These are phyloP conservation scores for Hemisphaericaspora xylanilytica DNA, from an alignment of 1,139 yeast genomes.

Conservation along the genomic window DNA sequence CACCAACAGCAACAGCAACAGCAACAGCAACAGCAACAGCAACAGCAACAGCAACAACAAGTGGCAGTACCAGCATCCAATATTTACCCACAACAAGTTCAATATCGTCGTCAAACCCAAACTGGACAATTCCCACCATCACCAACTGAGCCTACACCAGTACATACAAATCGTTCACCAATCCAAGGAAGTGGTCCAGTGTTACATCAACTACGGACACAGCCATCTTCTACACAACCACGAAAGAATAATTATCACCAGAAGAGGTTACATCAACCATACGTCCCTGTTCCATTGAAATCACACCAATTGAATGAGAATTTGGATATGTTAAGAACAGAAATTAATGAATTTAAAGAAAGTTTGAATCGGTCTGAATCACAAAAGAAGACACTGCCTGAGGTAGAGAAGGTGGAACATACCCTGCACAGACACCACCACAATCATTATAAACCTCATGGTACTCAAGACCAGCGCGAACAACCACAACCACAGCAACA, in stretches of 20 bases:
- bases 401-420: conserved; percentile 2
- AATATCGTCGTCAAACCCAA: conserved; percentile 7
- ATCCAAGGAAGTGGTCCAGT: background rate
- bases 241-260: conserved; percentile 2
- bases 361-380: conserved; percentile 33
- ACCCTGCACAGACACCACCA: conserved; percentile 5
- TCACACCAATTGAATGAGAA: conserved; percentile 42
- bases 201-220: background rate
- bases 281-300: conserved; percentile 17
- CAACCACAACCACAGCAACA: conserved; percentile 2
- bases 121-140: conserved; percentile 1
- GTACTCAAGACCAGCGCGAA: conserved; percentile 1
- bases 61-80: no score
- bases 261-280: conserved; percentile 15
- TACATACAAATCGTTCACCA: background rate
- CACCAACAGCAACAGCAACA: no score
- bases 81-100: conserved; percentile 5
- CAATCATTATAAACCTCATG: conserved; percentile 7
- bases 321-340: conserved; percentile 41
- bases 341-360: conserved; percentile 48
- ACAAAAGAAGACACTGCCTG: conserved; percentile 2
- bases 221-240: background rate
- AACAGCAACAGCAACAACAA: no score
- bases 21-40: no score
- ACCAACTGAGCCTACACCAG: background rate